phyloP scores from a whole-genome alignment of 202 grass and related monocot genomes.

The Musa balbisiana region DNA sequence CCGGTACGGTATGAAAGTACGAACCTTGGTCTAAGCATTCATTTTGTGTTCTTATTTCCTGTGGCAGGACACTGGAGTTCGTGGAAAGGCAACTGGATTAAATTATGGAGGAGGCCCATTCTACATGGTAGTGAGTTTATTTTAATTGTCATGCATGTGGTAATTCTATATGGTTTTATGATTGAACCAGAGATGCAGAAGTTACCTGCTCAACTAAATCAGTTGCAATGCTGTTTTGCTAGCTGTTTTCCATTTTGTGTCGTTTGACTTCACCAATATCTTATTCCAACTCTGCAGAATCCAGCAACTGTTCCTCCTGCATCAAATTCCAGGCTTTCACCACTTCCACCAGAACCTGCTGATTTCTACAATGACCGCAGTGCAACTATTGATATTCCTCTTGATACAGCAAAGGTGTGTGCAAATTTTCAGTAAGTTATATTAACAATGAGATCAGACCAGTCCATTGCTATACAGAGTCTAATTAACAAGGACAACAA shows the following conservation, averaged over 20 bases:
- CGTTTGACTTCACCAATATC: conserved; percentile 12
- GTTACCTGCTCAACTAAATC: not conserved
- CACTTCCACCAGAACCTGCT: conserved; percentile 74
- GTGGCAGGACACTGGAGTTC: conserved; percentile 28
- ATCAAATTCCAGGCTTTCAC: conserved; percentile 75
- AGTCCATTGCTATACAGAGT: too few species aligned
- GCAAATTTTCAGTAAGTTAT: not conserved
- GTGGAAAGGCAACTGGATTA: conserved; percentile 40
- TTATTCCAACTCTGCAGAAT: conserved; percentile 37
- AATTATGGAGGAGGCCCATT: conserved; percentile 53
- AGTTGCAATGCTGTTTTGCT: conserved; percentile 7
- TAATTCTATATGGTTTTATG: conserved; percentile 3
- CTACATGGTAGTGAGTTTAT: conserved; percentile 40
- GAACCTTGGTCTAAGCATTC: not conserved
- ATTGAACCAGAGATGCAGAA: not conserved
- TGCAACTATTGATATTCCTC: conserved; percentile 69
- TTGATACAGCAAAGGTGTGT: conserved; percentile 56
- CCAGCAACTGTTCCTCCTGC: conserved; percentile 51
- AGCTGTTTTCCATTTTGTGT: conserved; percentile 15
- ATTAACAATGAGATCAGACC: not conserved
- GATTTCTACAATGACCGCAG: conserved; percentile 81
- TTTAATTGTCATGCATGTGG: not conserved
- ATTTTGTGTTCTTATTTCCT: not conserved
- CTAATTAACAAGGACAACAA: not conserved
- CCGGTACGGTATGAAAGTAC: too few species aligned